These are phyloP conservation scores for Saturnispora bothae DNA, from an alignment of 805 yeast species.

Conservation along the genomic window DNA sequence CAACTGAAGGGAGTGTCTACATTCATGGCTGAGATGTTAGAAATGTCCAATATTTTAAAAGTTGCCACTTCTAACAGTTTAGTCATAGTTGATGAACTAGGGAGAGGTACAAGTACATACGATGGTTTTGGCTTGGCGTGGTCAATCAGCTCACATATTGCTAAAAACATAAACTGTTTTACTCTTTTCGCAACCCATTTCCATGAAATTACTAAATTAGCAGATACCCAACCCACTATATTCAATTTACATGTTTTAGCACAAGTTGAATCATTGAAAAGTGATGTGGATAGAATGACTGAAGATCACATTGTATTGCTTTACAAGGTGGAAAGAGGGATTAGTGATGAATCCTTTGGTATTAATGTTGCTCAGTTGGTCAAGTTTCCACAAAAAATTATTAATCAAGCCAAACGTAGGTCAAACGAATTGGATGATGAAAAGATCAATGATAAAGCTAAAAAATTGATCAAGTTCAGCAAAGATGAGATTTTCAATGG, in stretches of 20 bases:
- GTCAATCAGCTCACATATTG: slow-evolving; percentile 85
- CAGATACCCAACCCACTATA: slow-evolving; percentile 54
- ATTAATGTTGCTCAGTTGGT: slow-evolving; percentile 96
- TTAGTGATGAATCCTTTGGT: slow-evolving; percentile 92
- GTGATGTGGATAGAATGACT: slow-evolving; percentile 23
- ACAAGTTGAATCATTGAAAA: slow-evolving; percentile 48
- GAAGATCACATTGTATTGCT: slow-evolving; percentile 71
- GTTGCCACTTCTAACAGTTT: slow-evolving; percentile 71
- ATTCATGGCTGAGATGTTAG: slow-evolving; percentile 94
- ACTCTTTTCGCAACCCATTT: slow-evolving; percentile 94
- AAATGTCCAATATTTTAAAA: slow-evolving; percentile 77
- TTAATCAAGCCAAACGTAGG: slow-evolving; percentile 91
- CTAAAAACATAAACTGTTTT: slow-evolving; percentile 61
- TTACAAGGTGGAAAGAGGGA: slow-evolving; percentile 94
- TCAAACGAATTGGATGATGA: slow-evolving; percentile 71
- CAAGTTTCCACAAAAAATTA: slow-evolving; percentile 81
- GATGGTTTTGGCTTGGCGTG: slow-evolving; percentile 98
- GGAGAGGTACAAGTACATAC: slow-evolving; percentile 89
- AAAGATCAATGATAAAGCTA: slow-evolving; percentile 24
- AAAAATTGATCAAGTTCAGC: slow-evolving; percentile 41
- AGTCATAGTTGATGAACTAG: slow-evolving; percentile 87
- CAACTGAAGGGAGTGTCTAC: slow-evolving; percentile 96
- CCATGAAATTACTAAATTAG: slow-evolving; percentile 82
- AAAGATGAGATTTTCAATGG: slow-evolving; percentile 46
- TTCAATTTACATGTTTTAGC: slow-evolving; percentile 89